A percentile compares a stretch with the other conserved stretches of the same genome.
Conservation (phyloP, 2,329 filamentous ascomycete genomes). For the Pseudogymnoascus sp. region DNA sequence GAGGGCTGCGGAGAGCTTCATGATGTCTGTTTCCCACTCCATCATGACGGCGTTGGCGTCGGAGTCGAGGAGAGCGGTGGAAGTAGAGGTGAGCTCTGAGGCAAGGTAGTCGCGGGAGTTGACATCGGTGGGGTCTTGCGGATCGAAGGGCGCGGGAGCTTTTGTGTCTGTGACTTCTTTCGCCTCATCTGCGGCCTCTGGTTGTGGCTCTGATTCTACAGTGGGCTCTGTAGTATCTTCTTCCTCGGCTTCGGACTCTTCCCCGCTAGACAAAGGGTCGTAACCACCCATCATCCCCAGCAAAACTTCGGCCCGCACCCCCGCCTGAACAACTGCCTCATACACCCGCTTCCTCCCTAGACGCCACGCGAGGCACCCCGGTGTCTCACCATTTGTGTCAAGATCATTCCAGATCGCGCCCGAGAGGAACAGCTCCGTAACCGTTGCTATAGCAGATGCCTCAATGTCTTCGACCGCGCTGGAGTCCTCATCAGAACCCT, state of each 20-base stretch:
- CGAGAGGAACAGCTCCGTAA: conserved; percentile 73
- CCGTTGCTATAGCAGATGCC: conserved; percentile 54
- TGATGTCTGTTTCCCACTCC: conserved; percentile 84
- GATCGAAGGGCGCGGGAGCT: conserved; percentile 20
- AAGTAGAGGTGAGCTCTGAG: conserved; percentile 58
- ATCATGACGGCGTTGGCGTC: conserved; percentile 87
- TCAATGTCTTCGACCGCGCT: conserved; percentile 42
- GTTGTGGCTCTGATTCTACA: conserved; percentile 24
- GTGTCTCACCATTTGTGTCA: conserved; percentile 79
- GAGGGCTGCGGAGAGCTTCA: conserved; percentile 67
- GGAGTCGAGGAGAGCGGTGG: conserved; percentile 64
- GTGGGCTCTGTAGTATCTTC: conserved; percentile 30
- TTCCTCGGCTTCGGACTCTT: conserved; percentile 40
- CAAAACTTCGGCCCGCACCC: conserved; percentile 82
- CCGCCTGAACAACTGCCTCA: conserved; percentile 77
- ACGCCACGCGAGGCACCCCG: conserved; percentile 73
- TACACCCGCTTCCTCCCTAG: conserved; percentile 69
- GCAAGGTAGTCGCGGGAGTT: conserved; percentile 64
- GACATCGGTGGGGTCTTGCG: conserved; percentile 37
- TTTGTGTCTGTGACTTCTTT: conserved; percentile 19
- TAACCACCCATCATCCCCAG: conserved; percentile 79
- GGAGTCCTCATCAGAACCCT: conserved; percentile 29
- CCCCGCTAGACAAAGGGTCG: conserved; percentile 56
- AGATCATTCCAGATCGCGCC: conserved; percentile 98
- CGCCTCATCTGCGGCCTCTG: conserved; percentile 25